phyloP scores from a whole-genome alignment of 345 rosid genomes.

The Tarenaya hassleriana region DNA sequence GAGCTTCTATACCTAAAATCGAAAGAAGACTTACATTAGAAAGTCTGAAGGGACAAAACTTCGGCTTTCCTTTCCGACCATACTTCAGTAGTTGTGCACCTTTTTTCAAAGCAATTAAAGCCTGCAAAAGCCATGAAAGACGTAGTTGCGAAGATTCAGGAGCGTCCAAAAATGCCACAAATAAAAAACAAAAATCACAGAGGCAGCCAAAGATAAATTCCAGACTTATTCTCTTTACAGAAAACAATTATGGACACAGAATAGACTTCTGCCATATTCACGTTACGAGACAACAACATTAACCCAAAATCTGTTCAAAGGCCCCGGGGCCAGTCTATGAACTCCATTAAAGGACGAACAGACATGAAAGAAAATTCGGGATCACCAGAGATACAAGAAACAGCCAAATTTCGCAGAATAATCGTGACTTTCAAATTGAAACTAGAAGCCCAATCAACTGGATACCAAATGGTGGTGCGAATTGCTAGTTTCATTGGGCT shows the following conservation, averaged over 20 bases:
- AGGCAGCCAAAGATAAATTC: too few relatives aligned
- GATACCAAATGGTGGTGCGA: too few relatives aligned
- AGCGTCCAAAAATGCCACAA: not conserved
- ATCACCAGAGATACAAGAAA: not conserved
- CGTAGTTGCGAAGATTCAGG: not conserved
- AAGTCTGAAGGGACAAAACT: constrained; percentile 84
- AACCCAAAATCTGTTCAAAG: not conserved
- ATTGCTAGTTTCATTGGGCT: too few relatives aligned
- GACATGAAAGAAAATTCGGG: too few relatives aligned
- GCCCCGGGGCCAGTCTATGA: too few relatives aligned
- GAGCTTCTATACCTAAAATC: constrained; percentile 7
- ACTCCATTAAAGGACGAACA: too few relatives aligned
- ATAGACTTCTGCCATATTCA: not conserved
- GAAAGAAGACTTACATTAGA: constrained; percentile 56
- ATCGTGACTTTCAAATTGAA: not conserved
- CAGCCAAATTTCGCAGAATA: not conserved
- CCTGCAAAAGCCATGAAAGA: constrained; percentile 40
- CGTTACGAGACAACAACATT: not conserved
- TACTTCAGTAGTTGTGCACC: constrained; percentile 87
- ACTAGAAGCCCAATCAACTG: not conserved
- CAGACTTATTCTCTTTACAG: not conserved
- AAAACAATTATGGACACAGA: not conserved
- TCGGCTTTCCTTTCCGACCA: constrained; percentile 97
- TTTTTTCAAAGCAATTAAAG: constrained; percentile 77
- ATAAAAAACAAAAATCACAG: constrained; percentile 4